Evolutionary conservation across 106 monocot species (phyloP), one percentile per base, ranked within the genome.

Genomic region (Dendrobium nobile): DNA sequence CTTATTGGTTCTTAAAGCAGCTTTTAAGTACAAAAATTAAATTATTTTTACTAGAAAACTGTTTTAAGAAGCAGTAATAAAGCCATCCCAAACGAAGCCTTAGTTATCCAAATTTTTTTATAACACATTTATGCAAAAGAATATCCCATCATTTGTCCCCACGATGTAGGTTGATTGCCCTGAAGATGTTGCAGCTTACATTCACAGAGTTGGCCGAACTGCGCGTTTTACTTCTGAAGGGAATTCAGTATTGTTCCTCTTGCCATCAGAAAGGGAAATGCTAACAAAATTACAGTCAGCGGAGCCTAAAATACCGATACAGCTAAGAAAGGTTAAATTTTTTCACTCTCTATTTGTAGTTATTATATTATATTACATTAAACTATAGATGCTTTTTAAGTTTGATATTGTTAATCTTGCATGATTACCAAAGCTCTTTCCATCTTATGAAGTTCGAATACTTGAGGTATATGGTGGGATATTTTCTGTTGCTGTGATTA

Each of bases 161-260:
- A 43, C 31, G 4, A 27, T 75, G n/a, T 44, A 98, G 98, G 91
- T 98, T 84, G 98, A 98, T 75, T 98, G 98, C 80, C 95, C 98
- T 41, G 98, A 98, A 75, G 92, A 95, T 72, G 84, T 98, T 80
- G 77, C 87, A 54, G 76, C 89, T 15, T 98, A 98, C 80, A 98
- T 98, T 80, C 98, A 98, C 72, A 82, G 98, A 83, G 98, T 95
- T 82, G 98, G 98, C 9, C 98, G 98, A 18, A 98, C 98, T 54
- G 98, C 98, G 19, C 98, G 98, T 65, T 98, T 95, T 65, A 80
- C 85, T 73, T 90, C 87, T 33, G 89, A 85, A 81, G 98, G 98
- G 42, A 95, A 89, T 43, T 89, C 98, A 18, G 75, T 98, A 58
- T 82, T 98, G 42, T 98, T 98, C 70, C 82, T 95, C 41, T 61